Evolutionary conservation across 2,329 filamentous ascomycete species (phyloP), one percentile per base, ranked within the genome.

Genomic region (Penicillium janthinellum): DNA sequence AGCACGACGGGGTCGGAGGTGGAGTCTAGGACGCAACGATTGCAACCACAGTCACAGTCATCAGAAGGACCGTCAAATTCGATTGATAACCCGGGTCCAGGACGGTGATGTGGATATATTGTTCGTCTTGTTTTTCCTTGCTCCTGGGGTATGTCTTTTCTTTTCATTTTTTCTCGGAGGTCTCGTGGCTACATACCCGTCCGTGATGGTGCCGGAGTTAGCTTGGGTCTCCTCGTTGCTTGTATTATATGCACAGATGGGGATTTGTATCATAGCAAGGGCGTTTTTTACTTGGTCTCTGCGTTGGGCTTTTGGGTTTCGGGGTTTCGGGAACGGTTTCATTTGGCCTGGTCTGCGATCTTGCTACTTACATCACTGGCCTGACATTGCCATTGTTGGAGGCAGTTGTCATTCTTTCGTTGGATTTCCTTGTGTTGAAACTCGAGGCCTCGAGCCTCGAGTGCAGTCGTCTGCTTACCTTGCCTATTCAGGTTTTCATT

Each of bases 191-290:
- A 15, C 35, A 49, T 35, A 35, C n/a, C 17, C 10, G 28, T 1
- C 28, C 47, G 8, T 14, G 4, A 7, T n/a, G n/a, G 15, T 12
- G n/a, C 6, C n/a, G 14, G n/a, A 14, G 7, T 10, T 35, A 35
- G 28, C 47, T 34, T 49, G 14, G n/a, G 7, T 7, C 31, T 35
- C 28, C 31, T 28, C 39, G 17, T 37, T 54, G 42, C 35, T 60
- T 60, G 58, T 60, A 58, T 47, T 37, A 58, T 61, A 58, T 55
- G 34, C 41, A 42, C 15, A 20, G 34, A 39, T 49, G 17, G 49
- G 12, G 25, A 39, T 42, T 35, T 56, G 50, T 51, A 62, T 55
- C 60, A 59, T 59, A 51, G 45, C 54, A 51, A 47, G 57, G 57
- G 44, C 44, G 44, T 47, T 50, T 50, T 56, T 41, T 5, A 25